Evolutionary conservation across 371 early-diverging fungal species (phyloP), one percentile per base, ranked within the genome.

Genomic region (Mortierella sp.): DNA sequence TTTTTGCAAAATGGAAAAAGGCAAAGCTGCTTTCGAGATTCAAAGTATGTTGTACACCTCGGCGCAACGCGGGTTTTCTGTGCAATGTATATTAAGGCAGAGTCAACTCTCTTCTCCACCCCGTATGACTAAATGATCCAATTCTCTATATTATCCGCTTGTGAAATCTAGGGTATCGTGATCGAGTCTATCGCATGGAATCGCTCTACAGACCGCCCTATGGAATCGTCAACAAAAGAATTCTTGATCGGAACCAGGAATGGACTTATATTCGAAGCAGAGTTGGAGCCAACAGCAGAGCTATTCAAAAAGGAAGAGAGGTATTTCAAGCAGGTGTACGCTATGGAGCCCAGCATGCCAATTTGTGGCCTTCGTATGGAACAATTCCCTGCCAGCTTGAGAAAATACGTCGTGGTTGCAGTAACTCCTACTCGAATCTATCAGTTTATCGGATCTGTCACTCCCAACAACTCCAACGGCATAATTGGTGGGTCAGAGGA

Each of bases 111-210:
- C 35, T 35, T 4, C 6, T 35, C 6, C 35, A 35, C 6, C 35
- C 6, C 6, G 6, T 35, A 5, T 35, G 6, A 35, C 35, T 2
- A 35, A 35, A 35, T 35, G 35, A 35, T 3, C 6, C 35, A 8
- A 35, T 35, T 35, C 35, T 35, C 35, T 35, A 8, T 35, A 8
- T 35, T 58, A 30, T 30, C 3, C 20, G 12, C 16, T 9, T 43
- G 54, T 16, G 3, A 30, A 10, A 28, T 52, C 0, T 73, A 96
- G 95, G 94, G 94, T 0, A 81, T 95, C 58, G 85, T 90, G 9
- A 90, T 97, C 49, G 92, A 94, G 54, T 93, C 96, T 0, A 90
- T 97, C 26, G 97, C 95, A 1, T 97, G 97, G 97, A 96, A 94
- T 64, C 91, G 92, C 70, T 89, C 88, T n/a, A 76, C 81, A n/a